These are phyloP conservation scores for Avena insularis DNA, from an alignment of 176 grass and related monocot species.

Conservation along the genomic window DNA sequence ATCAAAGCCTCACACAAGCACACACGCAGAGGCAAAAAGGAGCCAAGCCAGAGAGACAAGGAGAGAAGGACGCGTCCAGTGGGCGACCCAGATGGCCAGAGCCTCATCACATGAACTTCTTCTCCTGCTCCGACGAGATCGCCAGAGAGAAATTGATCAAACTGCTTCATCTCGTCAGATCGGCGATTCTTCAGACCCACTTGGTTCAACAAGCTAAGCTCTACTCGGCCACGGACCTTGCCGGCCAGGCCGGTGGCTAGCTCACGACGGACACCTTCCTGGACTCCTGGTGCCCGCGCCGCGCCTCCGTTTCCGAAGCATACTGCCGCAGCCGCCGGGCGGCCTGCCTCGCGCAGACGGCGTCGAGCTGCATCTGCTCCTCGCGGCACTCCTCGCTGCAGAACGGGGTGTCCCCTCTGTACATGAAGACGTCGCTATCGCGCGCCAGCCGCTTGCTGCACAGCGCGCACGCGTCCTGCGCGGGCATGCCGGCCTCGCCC, in stretches of 20 bases:
- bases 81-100: constrained; percentile 31
- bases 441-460: constrained; percentile 53
- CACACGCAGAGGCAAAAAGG: background rate
- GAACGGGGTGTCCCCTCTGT: constrained; percentile 79
- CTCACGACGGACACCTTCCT: constrained; percentile 41
- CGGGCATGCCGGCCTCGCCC: background rate
- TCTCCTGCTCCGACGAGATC: background rate
- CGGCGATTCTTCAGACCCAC: background rate
- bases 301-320: background rate
- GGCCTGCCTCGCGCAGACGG: constrained; percentile 18
- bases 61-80: background rate
- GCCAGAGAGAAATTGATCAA: background rate
- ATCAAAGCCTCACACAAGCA: background rate
- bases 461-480: constrained; percentile 67
- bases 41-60: background rate
- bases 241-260: background rate
- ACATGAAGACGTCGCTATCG: constrained; percentile 72
- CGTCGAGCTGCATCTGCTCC: constrained; percentile 78
- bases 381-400: constrained; percentile 80
- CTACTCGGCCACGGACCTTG: background rate
- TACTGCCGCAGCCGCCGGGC: constrained; percentile 16
- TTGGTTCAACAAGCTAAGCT: background rate
- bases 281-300: constrained; percentile 5
- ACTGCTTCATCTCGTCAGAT: background rate
- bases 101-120: background rate